phyloP scores from a whole-genome alignment of 306 rosid genomes.

The Quercus gilva region DNA sequence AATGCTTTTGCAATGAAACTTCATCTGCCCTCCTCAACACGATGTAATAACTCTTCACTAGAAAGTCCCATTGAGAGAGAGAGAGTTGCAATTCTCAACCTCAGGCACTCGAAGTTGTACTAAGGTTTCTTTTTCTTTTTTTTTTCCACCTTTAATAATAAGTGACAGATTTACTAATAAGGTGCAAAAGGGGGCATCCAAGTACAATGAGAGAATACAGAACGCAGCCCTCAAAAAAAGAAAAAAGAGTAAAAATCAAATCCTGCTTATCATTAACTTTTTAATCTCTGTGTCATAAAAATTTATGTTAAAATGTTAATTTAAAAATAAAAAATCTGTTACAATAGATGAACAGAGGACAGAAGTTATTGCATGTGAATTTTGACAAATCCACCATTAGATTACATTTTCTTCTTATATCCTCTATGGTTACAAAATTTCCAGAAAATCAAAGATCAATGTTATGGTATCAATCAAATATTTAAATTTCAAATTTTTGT shows the following conservation, averaged over 20 bases:
- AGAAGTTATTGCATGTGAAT: too few relatives aligned
- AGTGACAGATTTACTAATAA: background rate
- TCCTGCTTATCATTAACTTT: background rate
- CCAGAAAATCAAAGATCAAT: too few relatives aligned
- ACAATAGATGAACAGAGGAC: background rate
- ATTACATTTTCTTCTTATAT: too few relatives aligned
- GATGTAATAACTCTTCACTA: too few relatives aligned
- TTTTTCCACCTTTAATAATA: background rate
- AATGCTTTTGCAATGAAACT: too few relatives aligned
- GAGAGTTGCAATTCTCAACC: background rate
- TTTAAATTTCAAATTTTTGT: too few relatives aligned
- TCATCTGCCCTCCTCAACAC: too few relatives aligned
- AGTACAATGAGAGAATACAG: background rate
- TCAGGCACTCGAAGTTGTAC: background rate
- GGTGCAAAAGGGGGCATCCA: background rate
- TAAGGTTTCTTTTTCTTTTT: background rate
- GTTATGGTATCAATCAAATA: too few relatives aligned
- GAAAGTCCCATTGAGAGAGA: background rate
- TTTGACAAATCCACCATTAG: too few relatives aligned
- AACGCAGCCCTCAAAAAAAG: background rate
- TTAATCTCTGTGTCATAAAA: background rate
- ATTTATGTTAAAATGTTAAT: too few relatives aligned
- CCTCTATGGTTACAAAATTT: too few relatives aligned
- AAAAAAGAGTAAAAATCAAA: background rate
- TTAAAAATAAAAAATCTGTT: too few relatives aligned